phyloP scores from a whole-genome alignment of 805 yeast genomes.

The Lipomyces kockii region DNA sequence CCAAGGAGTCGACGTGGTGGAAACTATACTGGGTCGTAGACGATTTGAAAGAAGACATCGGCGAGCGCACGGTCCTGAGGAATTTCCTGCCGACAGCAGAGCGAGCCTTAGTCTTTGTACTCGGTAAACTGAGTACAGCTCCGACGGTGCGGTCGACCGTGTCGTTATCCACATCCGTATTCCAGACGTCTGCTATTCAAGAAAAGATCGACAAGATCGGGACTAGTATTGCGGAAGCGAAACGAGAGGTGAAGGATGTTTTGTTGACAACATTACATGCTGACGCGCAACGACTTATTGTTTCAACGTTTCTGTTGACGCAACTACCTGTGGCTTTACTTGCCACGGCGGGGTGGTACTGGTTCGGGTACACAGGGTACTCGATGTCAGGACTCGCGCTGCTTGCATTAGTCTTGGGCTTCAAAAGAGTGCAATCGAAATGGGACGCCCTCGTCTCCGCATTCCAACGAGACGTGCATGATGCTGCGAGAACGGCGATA shows the following conservation, averaged over 20 bases:
- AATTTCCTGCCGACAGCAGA: constrained; percentile 42
- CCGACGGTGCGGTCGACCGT: constrained; percentile 9
- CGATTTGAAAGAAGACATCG: constrained; percentile 43
- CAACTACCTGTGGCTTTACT: constrained; percentile 46
- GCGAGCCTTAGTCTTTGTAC: constrained; percentile 41
- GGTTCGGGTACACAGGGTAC: constrained; percentile 42
- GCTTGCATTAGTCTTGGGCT: constrained; percentile 47
- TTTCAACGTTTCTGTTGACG: constrained; percentile 42
- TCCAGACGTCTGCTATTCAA: neutral
- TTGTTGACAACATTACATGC: constrained; percentile 40
- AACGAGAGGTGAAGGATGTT: constrained; percentile 11
- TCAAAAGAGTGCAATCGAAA: constrained; percentile 43
- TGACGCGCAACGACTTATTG: constrained; percentile 41
- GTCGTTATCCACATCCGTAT: constrained; percentile 7
- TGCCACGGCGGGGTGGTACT: constrained; percentile 43
- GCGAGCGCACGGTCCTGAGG: constrained; percentile 30
- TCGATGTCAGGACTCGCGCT: constrained; percentile 46
- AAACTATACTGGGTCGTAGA: constrained; percentile 47
- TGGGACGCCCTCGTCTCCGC: constrained; percentile 42
- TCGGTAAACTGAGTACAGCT: constrained; percentile 42
- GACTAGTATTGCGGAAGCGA: constrained; percentile 12
- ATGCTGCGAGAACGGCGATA: constrained; percentile 40
- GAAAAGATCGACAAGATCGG: constrained; percentile 15
- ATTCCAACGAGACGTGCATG: constrained; percentile 40
- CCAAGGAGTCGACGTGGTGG: constrained; percentile 45